Evolutionary conservation across 345 rosid species (phyloP), one percentile per base, ranked within the genome.

Genomic region (Erysimum cheiranthoides): DNA sequence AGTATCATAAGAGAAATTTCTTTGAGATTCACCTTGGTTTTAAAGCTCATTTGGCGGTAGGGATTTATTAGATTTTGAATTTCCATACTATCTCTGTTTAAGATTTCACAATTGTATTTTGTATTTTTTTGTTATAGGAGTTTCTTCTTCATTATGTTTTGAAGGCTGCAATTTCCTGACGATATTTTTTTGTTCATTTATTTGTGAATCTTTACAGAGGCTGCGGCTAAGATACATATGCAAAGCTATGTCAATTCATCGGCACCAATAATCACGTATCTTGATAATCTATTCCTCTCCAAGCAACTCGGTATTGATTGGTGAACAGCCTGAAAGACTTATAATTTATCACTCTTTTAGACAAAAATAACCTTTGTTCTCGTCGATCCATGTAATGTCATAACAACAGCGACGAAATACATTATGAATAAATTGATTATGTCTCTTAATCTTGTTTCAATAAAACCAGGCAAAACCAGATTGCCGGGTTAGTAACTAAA

Each of bases 291-390:
- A 71, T 94, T 85, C 75, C 81, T 45, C 50, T 83, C 92, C 31
- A 89, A 87, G 81, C 81, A 85, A 62, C 78, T 94, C 57, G 99
- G 99, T 62, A 16, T 85, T 62, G 99, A 94, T 84, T 92, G 99
- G 99, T 92, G 73, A 86, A 80, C 54, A 62, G 35, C 62, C 27
- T 58, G 6, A 59, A 35, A 38, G 61, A 57, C 30, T 70, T 56
- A 42, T 54, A 3, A 42, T 28, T 14, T 18, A 53, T 54, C 43
- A 0, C 40, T 62, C 70, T 68, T 68, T 68, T 40, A 52, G 17
- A 42, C 47, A 50, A 43, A 25, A 61, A 60, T 69, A 61, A 56
- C 59, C 18, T 63, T 2, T 32, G 17, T 61, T 21, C 6, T 16
- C 51, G 32, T 68, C 40, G 62, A 36, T 18, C 9, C 50, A 43